Base-by-base conservation (phyloP, 2,329 filamentous ascomycete species). In the Curvularia verruculosa region DNA sequence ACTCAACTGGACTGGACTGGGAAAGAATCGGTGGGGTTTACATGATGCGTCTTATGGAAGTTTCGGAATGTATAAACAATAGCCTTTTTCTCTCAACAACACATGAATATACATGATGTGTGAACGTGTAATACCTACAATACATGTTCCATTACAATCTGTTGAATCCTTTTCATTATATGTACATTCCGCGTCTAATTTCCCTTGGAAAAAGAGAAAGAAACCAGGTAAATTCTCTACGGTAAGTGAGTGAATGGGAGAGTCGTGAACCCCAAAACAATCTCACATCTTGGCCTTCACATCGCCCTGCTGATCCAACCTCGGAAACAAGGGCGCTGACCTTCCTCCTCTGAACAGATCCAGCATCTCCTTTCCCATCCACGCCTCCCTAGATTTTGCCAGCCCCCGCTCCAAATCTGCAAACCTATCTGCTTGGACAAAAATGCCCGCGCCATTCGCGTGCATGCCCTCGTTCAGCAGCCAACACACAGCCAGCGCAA, bases 301-400 rank as follows among this genome's bases (percentile, higher is more conserved):
- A 3, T 24, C 46, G 6, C 64, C 65, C 3, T 45, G 8, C 10
- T 51, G 57, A 3, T 65, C 69, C 49, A 75, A 49, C 29, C 72
- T 66, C 15, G 61, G 52, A 61, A 76, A 76, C 40, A 76, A 31
- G 6, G 67, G 64, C 28, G 73, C 69, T 15, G 64, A 63, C 46
- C 81, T 72, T 2, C 81, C 81, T 21, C 80, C 78, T 37, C 79
- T 66, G 55, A 83, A 83, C 64, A 81, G 61, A 10, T 77, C 75
- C 70, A 83, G 66, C 80, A 82, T 82, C 65, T 83, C 81, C 60
- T 76, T 78, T 0, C 80, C 75, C 80, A 83, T 82, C 81, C 81
- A 83, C 45, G 65, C 62, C 58, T 74, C 75, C 56, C 81, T 75
- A 19, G 69, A 73, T 67, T 74, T 81, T 24, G 80, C 81, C 49